These are phyloP conservation scores for Coemansia sp. DNA, from an alignment of 192 early-diverging fungal species.

Conservation along the genomic window DNA sequence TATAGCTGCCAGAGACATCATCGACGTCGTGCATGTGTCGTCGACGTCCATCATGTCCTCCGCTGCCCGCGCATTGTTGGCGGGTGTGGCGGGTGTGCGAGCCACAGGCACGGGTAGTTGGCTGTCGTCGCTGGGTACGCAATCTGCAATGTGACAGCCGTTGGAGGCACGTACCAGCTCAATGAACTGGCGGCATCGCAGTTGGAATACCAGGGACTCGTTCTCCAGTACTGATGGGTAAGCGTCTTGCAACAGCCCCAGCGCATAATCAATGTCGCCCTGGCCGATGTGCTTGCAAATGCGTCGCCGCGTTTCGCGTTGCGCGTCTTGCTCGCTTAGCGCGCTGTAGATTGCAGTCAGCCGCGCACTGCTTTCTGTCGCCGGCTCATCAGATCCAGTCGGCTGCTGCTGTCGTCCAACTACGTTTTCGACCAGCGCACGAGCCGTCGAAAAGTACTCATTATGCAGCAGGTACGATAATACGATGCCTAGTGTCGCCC, in stretches of 20 bases:
- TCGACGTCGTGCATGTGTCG: constrained; percentile 33
- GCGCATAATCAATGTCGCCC: constrained; percentile 78
- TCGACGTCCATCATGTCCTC: constrained; percentile 59
- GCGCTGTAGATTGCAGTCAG: constrained; percentile 24
- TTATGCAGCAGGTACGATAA: constrained; percentile 81
- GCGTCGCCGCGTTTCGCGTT: constrained; percentile 32
- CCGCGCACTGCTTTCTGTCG: constrained; percentile 7
- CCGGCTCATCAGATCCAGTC: neutral
- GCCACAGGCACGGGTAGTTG: constrained; percentile 21
- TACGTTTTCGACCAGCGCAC: constrained; percentile 61
- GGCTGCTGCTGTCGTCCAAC: constrained; percentile 24
- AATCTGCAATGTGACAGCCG: constrained; percentile 34
- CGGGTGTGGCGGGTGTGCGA: neutral
- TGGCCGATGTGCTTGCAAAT: constrained; percentile 63
- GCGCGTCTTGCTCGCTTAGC: constrained; percentile 38
- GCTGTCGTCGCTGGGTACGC: constrained; percentile 41
- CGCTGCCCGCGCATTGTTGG: neutral
- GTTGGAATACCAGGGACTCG: constrained; percentile 69
- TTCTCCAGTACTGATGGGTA: constrained; percentile 74
- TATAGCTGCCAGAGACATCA: constrained; percentile 36
- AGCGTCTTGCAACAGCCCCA: constrained; percentile 62
- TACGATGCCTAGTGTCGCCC: constrained; percentile 60
- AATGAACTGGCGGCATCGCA: constrained; percentile 85
- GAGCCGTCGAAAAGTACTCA: constrained; percentile 78
- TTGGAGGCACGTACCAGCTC: constrained; percentile 69